Percentiles rank a stretch among this genome's conserved stretches.
Conservation (phyloP, 176 grass and related monocot genomes). For the Carex littledalei region DNA sequence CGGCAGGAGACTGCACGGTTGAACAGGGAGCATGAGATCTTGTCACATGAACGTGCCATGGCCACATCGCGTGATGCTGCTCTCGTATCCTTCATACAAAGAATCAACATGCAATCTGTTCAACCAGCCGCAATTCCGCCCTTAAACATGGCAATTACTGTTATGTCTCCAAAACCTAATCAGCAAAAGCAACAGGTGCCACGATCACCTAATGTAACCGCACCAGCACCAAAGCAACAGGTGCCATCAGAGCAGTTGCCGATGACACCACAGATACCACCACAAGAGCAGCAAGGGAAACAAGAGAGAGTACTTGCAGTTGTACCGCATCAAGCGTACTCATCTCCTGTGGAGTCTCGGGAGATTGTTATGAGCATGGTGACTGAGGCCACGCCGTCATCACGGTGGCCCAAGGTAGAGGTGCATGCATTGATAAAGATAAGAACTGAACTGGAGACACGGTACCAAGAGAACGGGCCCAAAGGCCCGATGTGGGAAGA, state of each 20-base stretch:
- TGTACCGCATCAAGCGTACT: neutral
- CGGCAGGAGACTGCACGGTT: constrained; percentile 60
- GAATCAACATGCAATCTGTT: constrained; percentile 47
- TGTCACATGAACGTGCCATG: constrained; percentile 56
- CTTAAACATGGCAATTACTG: neutral
- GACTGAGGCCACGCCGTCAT: constrained; percentile 36
- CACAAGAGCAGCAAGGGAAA: constrained; percentile 19
- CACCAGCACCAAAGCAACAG: neutral
- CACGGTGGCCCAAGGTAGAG: constrained; percentile 86
- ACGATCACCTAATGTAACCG: neutral
- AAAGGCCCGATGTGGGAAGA: constrained; percentile 92
- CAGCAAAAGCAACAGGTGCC: constrained; percentile 15
- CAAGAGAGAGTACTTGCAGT: constrained; percentile 22
- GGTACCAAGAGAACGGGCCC: constrained; percentile 45
- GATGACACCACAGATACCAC: constrained; percentile 14
- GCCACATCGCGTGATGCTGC: constrained; percentile 63
- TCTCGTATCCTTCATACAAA: constrained; percentile 71
- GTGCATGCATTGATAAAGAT: constrained; percentile 74
- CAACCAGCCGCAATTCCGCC: constrained; percentile 9
- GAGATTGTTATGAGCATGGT: neutral
- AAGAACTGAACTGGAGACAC: constrained; percentile 52
- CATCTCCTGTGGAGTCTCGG: neutral
- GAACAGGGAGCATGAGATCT: constrained; percentile 54
- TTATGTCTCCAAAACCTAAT: constrained; percentile 6
- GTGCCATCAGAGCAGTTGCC: neutral